These are phyloP conservation scores for Hypoxylon sp. DNA, from an alignment of 2,329 filamentous ascomycete species.

Conservation along the genomic window DNA sequence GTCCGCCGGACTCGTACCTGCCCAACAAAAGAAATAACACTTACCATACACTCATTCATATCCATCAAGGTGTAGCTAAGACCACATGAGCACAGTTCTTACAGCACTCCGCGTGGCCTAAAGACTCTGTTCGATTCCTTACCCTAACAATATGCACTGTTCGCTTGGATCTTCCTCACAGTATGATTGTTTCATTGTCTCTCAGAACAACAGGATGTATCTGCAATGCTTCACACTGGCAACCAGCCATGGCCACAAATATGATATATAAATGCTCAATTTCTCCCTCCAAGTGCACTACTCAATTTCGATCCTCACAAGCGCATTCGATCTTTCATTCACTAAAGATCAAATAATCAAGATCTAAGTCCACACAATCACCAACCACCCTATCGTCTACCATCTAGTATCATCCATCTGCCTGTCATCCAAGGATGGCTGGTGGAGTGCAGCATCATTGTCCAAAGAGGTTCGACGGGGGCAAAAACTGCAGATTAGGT, in stretches of 20 bases:
- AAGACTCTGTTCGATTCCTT: neutral
- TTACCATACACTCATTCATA: neutral
- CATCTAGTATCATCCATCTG: neutral
- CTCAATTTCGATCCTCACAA: neutral
- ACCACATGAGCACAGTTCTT: neutral
- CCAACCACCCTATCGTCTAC: neutral
- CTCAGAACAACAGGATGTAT: neutral
- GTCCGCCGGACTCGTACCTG: neutral
- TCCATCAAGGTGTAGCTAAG: neutral
- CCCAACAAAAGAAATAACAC: neutral
- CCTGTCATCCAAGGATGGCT: conserved; percentile 2
- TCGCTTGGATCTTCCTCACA: neutral
- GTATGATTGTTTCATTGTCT: neutral
- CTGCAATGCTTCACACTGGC: neutral
- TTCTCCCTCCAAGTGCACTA: neutral
- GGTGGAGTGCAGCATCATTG: neutral
- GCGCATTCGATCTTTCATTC: neutral
- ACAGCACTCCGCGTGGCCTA: neutral
- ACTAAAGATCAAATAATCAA: neutral
- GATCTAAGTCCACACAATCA: neutral
- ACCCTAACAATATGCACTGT: neutral
- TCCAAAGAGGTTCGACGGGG: neutral
- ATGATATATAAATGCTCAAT: neutral
- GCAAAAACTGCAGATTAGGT: neutral
- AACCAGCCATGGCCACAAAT: neutral